phyloP scores from a whole-genome alignment of 257 asterid genomes.

The Haberlea rhodopensis region DNA sequence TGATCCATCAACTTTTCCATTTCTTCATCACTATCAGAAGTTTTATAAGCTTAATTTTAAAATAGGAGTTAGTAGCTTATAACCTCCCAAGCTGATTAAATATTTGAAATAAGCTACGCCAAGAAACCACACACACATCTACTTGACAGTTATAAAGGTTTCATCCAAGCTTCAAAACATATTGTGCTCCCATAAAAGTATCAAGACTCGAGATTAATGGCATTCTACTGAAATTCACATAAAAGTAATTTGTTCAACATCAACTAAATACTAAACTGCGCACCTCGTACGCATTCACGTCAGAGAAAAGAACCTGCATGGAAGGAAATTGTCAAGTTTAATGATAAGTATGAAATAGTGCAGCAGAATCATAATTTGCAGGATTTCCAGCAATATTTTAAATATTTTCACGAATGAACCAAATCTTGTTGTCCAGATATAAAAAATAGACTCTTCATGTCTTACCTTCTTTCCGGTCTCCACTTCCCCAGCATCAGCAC shows the following conservation, averaged over 20 bases:
- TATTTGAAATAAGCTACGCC: too few relatives aligned
- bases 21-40: too few relatives aligned
- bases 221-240: background rate
- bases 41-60: too few relatives aligned
- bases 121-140: background rate
- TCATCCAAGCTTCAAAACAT: background rate
- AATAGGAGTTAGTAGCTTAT: too few relatives aligned
- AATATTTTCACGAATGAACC: background rate
- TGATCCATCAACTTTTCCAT: too few relatives aligned
- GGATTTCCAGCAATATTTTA: background rate
- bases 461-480: slow-evolving; percentile 75
- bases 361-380: background rate
- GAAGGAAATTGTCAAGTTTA: slow-evolving; percentile 15
- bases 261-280: background rate
- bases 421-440: background rate
- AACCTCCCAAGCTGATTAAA: too few relatives aligned
- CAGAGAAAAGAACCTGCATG: slow-evolving; percentile 89
- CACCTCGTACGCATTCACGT: slow-evolving; percentile 82
- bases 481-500: slow-evolving; percentile 63
- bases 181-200: background rate
- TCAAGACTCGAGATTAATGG: background rate
- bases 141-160: background rate
- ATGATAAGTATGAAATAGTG: background rate
- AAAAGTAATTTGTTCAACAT: background rate
- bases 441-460: background rate